phyloP scores from a whole-genome alignment of 2,329 filamentous ascomycete genomes.

The Alternaria panax region DNA sequence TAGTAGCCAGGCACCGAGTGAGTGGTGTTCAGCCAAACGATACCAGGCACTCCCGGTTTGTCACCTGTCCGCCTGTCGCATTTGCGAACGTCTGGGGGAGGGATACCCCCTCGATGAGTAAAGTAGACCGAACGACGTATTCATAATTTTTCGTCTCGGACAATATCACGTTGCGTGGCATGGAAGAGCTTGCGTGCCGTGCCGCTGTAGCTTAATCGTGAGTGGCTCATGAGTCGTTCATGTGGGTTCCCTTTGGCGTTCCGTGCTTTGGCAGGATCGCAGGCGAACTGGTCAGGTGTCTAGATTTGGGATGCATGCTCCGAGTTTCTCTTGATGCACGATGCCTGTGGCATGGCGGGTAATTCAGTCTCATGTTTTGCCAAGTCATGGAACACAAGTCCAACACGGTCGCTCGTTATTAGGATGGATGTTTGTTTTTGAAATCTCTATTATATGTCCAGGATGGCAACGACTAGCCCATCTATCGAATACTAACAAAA shows the following conservation, averaged over 20 bases:
- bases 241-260: neutral
- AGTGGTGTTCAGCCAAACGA: slow-evolving; percentile 9
- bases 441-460: slow-evolving; percentile 4
- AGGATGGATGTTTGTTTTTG: neutral
- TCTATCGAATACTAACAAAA: slow-evolving; percentile 1
- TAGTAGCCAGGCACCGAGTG: neutral
- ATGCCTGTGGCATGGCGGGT: neutral
- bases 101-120: neutral
- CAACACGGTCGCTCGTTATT: neutral
- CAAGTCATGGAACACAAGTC: neutral
- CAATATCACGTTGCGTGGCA: neutral
- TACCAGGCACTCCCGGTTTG: slow-evolving; percentile 14
- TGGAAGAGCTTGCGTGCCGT: slow-evolving; percentile 5
- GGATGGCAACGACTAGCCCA: neutral
- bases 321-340: neutral
- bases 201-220: neutral
- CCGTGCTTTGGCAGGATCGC: neutral
- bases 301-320: slow-evolving; percentile 5
- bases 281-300: neutral
- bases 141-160: slow-evolving; percentile 1
- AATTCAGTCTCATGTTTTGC: neutral
- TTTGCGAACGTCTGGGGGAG: slow-evolving; percentile 8
- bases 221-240: neutral
- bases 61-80: slow-evolving; percentile 4
- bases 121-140: neutral